phyloP scores from a whole-genome alignment of 768 basidiomycete species.

The Lactifluus volemus region DNA sequence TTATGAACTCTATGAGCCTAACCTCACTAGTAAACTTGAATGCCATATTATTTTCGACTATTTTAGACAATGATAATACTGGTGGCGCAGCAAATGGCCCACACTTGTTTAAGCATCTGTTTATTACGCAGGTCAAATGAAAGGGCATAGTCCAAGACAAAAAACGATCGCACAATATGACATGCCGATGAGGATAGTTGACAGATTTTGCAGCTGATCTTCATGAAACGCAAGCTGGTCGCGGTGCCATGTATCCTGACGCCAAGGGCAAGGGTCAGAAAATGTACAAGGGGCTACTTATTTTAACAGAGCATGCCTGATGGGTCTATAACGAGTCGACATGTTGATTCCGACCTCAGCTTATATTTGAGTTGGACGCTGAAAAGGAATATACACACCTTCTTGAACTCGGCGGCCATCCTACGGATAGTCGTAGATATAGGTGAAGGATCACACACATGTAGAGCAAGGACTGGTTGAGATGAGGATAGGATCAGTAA shows the following conservation, averaged over 20 bases:
- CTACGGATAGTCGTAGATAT: constrained; percentile 86
- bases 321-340: constrained; percentile 26
- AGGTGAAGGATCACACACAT: constrained; percentile 80
- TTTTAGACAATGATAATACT: too few species aligned
- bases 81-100: too few species aligned
- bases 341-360: background rate
- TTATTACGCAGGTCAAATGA: constrained; percentile 7
- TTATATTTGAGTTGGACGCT: background rate
- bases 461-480: constrained; percentile 55
- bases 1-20: too few species aligned
- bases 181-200: constrained; percentile 83
- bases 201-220: constrained; percentile 80
- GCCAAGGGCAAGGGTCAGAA: background rate
- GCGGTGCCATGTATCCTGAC: constrained; percentile 84
- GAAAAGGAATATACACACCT: constrained; percentile 39
- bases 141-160: background rate
- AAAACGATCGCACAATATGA: constrained; percentile 58
- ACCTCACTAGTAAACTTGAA: too few species aligned
- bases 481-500: background rate
- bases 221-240: constrained; percentile 83
- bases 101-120: constrained; percentile 20
- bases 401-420: constrained; percentile 79
- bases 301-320: constrained; percentile 22
- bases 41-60: too few species aligned
- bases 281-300: background rate